Evolutionary conservation across 2,329 filamentous ascomycete genomes (phyloP).

Genomic region (Simplicillium sp.): DNA sequence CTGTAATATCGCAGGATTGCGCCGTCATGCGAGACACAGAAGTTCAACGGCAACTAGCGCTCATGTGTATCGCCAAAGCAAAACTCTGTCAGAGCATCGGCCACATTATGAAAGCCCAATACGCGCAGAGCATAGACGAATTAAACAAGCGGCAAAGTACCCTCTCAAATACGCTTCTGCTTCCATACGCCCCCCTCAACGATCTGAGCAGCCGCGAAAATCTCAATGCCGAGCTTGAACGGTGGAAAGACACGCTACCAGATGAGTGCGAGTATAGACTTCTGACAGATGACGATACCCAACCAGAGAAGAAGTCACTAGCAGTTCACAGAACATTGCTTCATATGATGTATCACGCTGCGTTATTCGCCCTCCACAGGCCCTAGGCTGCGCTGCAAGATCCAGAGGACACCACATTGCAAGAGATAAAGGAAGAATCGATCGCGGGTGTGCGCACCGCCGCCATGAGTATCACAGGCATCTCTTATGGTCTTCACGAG

Average conservation of each 20-base stretch:
- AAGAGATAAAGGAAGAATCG: not conserved
- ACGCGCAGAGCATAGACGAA: slow-evolving; percentile 53
- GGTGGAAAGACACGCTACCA: slow-evolving; percentile 52
- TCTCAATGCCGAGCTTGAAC: slow-evolving; percentile 54
- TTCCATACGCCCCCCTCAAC: not conserved
- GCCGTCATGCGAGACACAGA: not conserved
- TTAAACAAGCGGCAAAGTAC: slow-evolving; percentile 51
- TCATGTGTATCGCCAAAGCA: slow-evolving; percentile 58
- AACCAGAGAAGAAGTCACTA: slow-evolving; percentile 32
- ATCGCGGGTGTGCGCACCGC: not conserved
- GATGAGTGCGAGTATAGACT: slow-evolving; percentile 42
- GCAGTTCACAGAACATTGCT: slow-evolving; percentile 55
- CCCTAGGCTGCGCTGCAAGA: slow-evolving; percentile 23
- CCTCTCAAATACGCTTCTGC: not conserved
- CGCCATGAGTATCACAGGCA: not conserved
- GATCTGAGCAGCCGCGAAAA: slow-evolving; percentile 27
- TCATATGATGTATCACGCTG: slow-evolving; percentile 63
- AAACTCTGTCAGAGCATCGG: slow-evolving; percentile 58
- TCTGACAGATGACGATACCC: slow-evolving; percentile 24
- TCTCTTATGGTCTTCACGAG: not conserved
- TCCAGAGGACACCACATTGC: not conserved
- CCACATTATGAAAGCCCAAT: slow-evolving; percentile 55
- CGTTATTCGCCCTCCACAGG: slow-evolving; percentile 58
- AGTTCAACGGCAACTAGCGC: slow-evolving; percentile 41
- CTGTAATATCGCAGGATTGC: slow-evolving; percentile 1